Base-by-base conservation (phyloP, 2,329 filamentous ascomycete species). In the Fusarium tjaetaba region DNA sequence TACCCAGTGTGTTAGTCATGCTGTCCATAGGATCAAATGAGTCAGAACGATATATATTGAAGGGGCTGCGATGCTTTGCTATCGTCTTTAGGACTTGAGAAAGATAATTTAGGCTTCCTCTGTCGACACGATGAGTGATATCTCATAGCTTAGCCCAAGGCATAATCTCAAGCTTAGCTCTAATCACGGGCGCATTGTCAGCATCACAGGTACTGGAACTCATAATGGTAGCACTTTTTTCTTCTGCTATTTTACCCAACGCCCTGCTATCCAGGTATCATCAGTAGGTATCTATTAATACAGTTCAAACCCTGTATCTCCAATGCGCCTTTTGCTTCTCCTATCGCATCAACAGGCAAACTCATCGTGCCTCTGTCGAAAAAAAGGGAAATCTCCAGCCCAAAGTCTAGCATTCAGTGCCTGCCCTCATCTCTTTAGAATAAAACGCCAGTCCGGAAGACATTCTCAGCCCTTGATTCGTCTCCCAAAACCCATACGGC, bases 391-490 rank as follows among this genome's bases (percentile, higher is more conserved):
- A 42, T 58, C 24, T 34, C 41, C 28, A 45, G 42, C 45, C 57
- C 39, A 59, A 39, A 58, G 30, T 66, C 59, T 64, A 62, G 55
- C 63, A 71, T 41, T 55, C 20, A 36, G 45, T 73, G 53, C 59
- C 43, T 61, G 39, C 42, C 24, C 28, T 52, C 42, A 46, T 46
- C 39, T 63, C 51, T 55, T 58, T 61, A 65, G 63, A 69, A 55
- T 65, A 57, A 71, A 79, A 78, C 77, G 73, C 75, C 76, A 72
- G 55, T 63, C 58, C 52, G 70, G 82, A 85, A 87, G 86, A 87
- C 85, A 76, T 65, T 81, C 82, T 88, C 87, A 89, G 87, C 87
- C 84, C 87, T 89, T 89, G 87, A 88, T 85, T 67, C 77, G 82
- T 84, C 85, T 82, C 82, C 80, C 53, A 63, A 73, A 75, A 59